Conservation (phyloP, 495 filamentous ascomycete species). For the Thermothielavioides terrestris region DNA sequence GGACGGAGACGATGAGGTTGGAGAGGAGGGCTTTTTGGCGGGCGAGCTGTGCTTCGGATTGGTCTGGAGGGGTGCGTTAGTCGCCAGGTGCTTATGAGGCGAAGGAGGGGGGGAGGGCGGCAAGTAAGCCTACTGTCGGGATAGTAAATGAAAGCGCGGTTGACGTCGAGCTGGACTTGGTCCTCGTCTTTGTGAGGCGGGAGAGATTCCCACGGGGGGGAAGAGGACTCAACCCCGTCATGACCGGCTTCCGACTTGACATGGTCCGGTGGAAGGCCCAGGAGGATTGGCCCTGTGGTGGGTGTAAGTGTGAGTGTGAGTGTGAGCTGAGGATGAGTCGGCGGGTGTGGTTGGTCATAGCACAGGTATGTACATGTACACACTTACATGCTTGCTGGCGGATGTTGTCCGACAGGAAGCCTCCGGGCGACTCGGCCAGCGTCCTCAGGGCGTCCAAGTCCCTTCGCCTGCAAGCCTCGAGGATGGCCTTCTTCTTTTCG, state of each 20-base stretch:
- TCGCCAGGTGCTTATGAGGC: not conserved
- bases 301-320: too few relatives aligned
- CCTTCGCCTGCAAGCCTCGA: slow-evolving; percentile 55
- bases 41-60: slow-evolving; percentile 50
- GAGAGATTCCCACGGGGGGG: slow-evolving; percentile 44
- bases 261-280: slow-evolving; percentile 43
- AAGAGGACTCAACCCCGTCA: slow-evolving; percentile 11
- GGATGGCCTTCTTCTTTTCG: slow-evolving; percentile 38
- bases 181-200: slow-evolving; percentile 72
- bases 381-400: slow-evolving; percentile 77
- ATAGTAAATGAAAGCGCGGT: slow-evolving; percentile 96
- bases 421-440: slow-evolving; percentile 64
- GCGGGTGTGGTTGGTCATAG: not conserved
- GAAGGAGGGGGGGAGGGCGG: slow-evolving; percentile 3
- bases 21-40: slow-evolving; percentile 63
- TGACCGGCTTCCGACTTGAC: slow-evolving; percentile 5
- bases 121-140: slow-evolving; percentile 53
- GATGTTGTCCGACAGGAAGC: slow-evolving; percentile 71
- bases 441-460: slow-evolving; percentile 54
- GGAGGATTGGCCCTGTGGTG: slow-evolving; percentile 77
- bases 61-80: slow-evolving; percentile 23
- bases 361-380: not conserved
- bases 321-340: slow-evolving; percentile 1
- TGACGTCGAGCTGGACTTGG: slow-evolving; percentile 84
- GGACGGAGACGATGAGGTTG: slow-evolving; percentile 61